Conservation (phyloP, 371 early-diverging fungal genomes). For the Mycotypha africana region DNA sequence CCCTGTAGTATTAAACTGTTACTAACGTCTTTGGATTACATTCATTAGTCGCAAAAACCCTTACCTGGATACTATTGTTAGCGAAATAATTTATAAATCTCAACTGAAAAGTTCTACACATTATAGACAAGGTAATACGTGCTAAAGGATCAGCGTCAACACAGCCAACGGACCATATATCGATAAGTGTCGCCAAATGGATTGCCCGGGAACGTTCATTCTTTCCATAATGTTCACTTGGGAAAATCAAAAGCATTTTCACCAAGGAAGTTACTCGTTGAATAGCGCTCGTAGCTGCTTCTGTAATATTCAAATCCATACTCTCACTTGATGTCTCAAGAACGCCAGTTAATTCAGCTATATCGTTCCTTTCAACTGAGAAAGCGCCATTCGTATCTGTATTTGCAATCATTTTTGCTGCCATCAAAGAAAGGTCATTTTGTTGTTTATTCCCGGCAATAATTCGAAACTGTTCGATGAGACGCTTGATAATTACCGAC, state of each 20-base stretch:
- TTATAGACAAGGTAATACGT: constrained; percentile 26
- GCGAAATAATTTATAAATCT: constrained; percentile 31
- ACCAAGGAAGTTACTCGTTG: constrained; percentile 11
- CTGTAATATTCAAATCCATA: constrained; percentile 13
- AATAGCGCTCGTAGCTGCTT: constrained; percentile 1
- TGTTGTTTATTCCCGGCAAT: no score
- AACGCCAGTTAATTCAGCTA: not conserved
- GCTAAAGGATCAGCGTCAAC: constrained; percentile 11
- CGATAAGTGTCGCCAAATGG: constrained; percentile 33
- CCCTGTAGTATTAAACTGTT: constrained; percentile 7
- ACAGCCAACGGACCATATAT: constrained; percentile 27
- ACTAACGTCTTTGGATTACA: not conserved
- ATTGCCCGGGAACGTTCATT: constrained; percentile 36
- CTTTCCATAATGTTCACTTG: constrained; percentile 49
- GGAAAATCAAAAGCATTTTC: constrained; percentile 38
- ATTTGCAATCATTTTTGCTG: constrained; percentile 7
- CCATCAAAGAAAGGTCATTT: no score
- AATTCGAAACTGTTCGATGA: no score
- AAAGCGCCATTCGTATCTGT: not conserved
- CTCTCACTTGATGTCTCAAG: not conserved
- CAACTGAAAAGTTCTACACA: constrained; percentile 31
- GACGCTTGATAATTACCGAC: no score
- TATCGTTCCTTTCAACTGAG: not conserved
- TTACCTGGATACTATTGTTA: constrained; percentile 38
- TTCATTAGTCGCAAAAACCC: not conserved